Base-by-base conservation (phyloP, 352 stramenopile species). In the Globisporangium mamillatum region DNA sequence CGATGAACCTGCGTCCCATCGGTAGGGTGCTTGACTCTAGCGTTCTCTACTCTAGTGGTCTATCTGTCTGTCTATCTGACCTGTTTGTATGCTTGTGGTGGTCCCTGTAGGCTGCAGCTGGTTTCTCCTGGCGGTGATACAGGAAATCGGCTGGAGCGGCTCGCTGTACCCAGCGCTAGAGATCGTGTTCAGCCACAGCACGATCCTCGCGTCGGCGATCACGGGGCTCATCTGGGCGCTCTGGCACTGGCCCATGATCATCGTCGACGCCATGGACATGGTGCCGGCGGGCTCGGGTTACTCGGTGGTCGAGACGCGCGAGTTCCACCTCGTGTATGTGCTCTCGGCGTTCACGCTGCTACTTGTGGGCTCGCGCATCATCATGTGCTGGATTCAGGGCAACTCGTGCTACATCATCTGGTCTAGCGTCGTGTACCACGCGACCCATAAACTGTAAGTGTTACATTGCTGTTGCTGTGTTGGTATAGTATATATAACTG, bases 311-410 rank as follows among this genome's bases (percentile, higher is more conserved):
- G 85, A 93, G 72, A 93, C 86, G 5, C 76, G 73, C 25, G 75
- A 92, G 46, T 95, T 91, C 68, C 80, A 94, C 59, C 56, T 95
- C 32, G 41, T 91, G 67, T 94, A 93, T 71, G 86, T 95, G 58
- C 76, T 95, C 22, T 68, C 77, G 20, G 77, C 90, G 25, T 94
- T 95, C 62, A 95, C 86, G 29, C 72, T 94, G 0, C 69, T 95
- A 59, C 75, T 94, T 22, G 75, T 95, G 25, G 88, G 88, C 18
- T 92, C 88, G 27, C 88, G 88, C 54, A 92, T 95, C 75, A 95
- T 93, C 71, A 95, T 95, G 88, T 94, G 88, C 78, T 95, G 88
- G 88, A 94, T 95, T 67, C 88, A 95, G 71, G 88, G 88, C 75
- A 93, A 93, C 64, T 91, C 88, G 46, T 88, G 81, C 80, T 92